Evolutionary conservation across 116 monocot genomes (phyloP), one percentile per base, ranked within the genome.

Genomic region (Thalassia testudinum): DNA sequence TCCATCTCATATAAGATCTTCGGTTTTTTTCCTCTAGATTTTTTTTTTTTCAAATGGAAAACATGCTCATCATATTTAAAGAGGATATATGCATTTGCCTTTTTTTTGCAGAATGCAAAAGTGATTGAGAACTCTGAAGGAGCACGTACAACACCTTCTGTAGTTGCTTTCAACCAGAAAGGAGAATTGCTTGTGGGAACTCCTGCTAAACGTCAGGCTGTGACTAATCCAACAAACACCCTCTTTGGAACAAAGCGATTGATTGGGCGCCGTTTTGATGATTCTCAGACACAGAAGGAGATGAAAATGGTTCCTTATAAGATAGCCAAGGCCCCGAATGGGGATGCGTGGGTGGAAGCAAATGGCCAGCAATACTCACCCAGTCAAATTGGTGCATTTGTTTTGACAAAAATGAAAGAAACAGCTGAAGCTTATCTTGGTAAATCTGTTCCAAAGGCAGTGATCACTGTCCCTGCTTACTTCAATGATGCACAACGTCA

Each of bases 291-390:
- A 38, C 75, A 75, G 25, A 75, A 75, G 61, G 75, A 75, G 26
- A 75, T 75, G 75, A 75, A 75, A 48, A 75, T 75, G 75, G 75
- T 69, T 49, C 75, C 75, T 16, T 75, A 55, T 61, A 75, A 75
- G 61, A 75, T 75, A 43, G 70, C 65, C 1, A 69, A 65, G 51
- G 75, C 70, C 29, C 52, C 70, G 12, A 75, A 75, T 61, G 70
- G 70, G 48, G 70, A 70, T 70, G 70, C 70, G 19, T 70, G 70
- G 70, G 70, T 70, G 43, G 70, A 70, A 47, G 57, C 52, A 1
- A 70, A 70, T 70, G 70, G 70, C 20, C 63, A 70, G 47, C 70
- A 70, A 51, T 70, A 70, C 26, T 70, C 70, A 1, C 64, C 70
- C 0, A 70, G 70, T 29, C 70, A 70, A 58, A 70, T 70, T 53